phyloP scores from a whole-genome alignment of 305 asterid genomes.

The Solanum hybrid region DNA sequence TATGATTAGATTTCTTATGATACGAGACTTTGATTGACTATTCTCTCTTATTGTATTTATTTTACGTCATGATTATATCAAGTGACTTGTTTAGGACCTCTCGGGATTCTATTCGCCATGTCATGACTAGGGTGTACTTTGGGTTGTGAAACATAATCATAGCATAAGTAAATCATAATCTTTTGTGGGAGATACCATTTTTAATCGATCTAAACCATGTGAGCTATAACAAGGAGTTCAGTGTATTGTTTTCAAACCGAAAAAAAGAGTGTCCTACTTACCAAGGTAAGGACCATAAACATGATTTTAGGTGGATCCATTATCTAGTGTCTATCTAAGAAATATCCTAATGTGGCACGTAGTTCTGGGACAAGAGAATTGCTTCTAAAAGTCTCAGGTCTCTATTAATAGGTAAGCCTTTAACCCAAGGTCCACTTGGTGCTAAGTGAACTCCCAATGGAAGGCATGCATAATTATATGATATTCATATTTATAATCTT shows the following conservation, averaged over 20 bases:
- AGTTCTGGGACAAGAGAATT: neutral
- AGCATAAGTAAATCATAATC: neutral
- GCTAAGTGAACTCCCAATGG: neutral
- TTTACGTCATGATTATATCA: neutral
- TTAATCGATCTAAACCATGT: neutral
- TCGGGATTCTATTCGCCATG: neutral
- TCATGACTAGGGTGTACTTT: neutral
- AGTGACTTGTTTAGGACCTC: neutral
- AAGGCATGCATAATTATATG: neutral
- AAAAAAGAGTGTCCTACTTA: neutral
- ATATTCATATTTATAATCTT: neutral
- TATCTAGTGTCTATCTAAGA: neutral
- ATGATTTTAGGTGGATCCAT: neutral
- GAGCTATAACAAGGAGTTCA: neutral
- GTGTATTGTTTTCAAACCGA: neutral
- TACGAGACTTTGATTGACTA: neutral
- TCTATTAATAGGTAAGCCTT: neutral
- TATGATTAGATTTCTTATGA: neutral
- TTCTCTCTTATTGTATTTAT: no score
- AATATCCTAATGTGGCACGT: neutral
- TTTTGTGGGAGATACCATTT: neutral
- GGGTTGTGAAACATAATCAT: neutral
- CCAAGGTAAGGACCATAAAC: neutral
- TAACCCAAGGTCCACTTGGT: neutral
- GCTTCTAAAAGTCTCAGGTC: neutral